Base-by-base conservation (phyloP, 805 yeast species). In the Metschnikowia lachancei region DNA sequence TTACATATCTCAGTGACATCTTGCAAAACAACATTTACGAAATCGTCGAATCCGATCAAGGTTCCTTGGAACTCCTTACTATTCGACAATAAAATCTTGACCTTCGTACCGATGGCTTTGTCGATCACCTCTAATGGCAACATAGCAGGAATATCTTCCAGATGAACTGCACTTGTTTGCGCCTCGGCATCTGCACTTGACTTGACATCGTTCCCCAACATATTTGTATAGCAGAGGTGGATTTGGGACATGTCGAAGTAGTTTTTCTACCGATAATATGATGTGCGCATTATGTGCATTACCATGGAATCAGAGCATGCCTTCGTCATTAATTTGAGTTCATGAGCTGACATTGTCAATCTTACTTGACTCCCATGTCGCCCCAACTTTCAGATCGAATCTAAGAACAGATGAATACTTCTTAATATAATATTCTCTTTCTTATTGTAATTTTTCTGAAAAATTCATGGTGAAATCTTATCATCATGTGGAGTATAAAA, bases 11-110 rank as follows among this genome's bases (percentile, higher is more conserved):
- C 96, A 8, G 76, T 76, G 31, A 85, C 97, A 57, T 91, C 83
- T 56, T 86, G 87, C 43, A 94, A 74, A 10, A 94, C 95, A 66
- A 91, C 82, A 62, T 88, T 94, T 50, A 94, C 97, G 58, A 85
- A 92, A 66, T 94, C 98, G 63, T 94, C 99, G 65, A 92, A 92
- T 1, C 98, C 98, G 24, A 85, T 79, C 42, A 94, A 72, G 3
- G 82, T 87, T 1, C 99, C 99, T n/a, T 78, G 76, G 62, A 89
- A 94, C 63, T 91, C 97, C 62, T 81, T 81, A 48, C 76, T 72
- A 51, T 66, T 71, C 37, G 76, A 61, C 68, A 88, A 72, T 43
- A 88, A 74, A 20, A 90, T 87, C 77, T 86, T 80, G 34, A 92
- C 81, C 45, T 77, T 75, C 28, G 88, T 81, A 14, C 96, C 96